phyloP scores from a whole-genome alignment of 176 grass and related monocot genomes.

The Raddia guianensis region DNA sequence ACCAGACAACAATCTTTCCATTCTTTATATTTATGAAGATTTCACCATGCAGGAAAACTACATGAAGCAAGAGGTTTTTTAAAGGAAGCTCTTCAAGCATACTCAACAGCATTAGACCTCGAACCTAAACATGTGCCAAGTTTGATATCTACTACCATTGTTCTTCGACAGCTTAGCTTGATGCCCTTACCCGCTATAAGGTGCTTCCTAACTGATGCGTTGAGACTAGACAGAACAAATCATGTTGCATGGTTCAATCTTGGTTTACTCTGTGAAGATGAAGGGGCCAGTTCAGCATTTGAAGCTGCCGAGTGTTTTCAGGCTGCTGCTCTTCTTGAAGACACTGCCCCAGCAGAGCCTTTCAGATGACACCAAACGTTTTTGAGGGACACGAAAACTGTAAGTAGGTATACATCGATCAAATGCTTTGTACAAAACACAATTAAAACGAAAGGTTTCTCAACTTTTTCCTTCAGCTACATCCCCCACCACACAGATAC shows the following conservation, averaged over 20 bases:
- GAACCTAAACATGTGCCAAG: constrained; percentile 73
- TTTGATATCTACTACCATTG: constrained; percentile 64
- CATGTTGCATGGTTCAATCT: constrained; percentile 90
- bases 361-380: constrained; percentile 65
- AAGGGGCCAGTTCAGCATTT: constrained; percentile 51
- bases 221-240: constrained; percentile 71
- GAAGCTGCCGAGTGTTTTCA: constrained; percentile 90
- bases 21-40: constrained; percentile 18
- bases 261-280: constrained; percentile 67
- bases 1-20: background rate
- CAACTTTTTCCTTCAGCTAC: background rate
- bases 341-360: constrained; percentile 72
- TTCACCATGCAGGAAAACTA: constrained; percentile 60
- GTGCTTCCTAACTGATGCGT: constrained; percentile 67
- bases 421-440: background rate
- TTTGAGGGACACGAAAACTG: constrained; percentile 21
- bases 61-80: constrained; percentile 61
- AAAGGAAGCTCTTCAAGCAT: constrained; percentile 62
- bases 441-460: constrained; percentile 5
- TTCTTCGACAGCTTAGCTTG: constrained; percentile 57
- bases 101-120: constrained; percentile 66
- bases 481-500: background rate
- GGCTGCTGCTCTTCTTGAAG: constrained; percentile 76
- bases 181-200: constrained; percentile 54
- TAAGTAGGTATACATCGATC: constrained; percentile 35